These are phyloP conservation scores for Fragaria iinumae DNA, from an alignment of 306 rosid species.

Conservation along the genomic window DNA sequence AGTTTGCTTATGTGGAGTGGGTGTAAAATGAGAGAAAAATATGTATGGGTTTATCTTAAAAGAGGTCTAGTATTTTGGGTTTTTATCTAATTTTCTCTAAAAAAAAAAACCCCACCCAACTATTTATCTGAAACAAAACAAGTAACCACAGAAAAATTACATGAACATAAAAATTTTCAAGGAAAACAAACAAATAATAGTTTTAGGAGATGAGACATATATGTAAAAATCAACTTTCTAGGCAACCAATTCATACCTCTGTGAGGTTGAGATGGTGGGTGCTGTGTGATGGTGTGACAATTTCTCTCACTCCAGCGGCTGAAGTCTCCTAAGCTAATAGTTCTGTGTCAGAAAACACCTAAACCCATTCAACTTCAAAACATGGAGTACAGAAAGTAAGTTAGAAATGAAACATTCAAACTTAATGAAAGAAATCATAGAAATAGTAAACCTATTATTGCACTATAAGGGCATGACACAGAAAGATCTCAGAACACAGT, in stretches of 20 bases:
- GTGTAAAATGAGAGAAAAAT: too few species aligned
- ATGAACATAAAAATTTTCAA: neutral
- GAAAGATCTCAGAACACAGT: neutral
- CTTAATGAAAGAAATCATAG: neutral
- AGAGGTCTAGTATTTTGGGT: too few species aligned
- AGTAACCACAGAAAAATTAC: neutral
- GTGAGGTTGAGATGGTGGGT: neutral
- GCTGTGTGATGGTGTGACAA: neutral
- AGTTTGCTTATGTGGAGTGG: too few species aligned
- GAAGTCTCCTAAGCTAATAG: neutral
- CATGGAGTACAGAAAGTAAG: neutral
- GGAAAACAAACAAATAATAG: neutral
- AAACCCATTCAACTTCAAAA: neutral
- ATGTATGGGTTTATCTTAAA: too few species aligned
- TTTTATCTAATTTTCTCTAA: too few species aligned
- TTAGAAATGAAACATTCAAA: neutral
- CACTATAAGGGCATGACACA: neutral
- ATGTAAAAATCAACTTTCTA: neutral
- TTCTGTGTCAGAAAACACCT: neutral
- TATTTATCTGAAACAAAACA: neutral
- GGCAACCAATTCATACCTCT: neutral
- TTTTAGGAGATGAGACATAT: neutral
- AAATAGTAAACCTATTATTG: neutral
- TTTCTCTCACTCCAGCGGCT: neutral
- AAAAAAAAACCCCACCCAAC: neutral